Conservation (phyloP, 768 basidiomycete genomes). For the Mycena pura region DNA sequence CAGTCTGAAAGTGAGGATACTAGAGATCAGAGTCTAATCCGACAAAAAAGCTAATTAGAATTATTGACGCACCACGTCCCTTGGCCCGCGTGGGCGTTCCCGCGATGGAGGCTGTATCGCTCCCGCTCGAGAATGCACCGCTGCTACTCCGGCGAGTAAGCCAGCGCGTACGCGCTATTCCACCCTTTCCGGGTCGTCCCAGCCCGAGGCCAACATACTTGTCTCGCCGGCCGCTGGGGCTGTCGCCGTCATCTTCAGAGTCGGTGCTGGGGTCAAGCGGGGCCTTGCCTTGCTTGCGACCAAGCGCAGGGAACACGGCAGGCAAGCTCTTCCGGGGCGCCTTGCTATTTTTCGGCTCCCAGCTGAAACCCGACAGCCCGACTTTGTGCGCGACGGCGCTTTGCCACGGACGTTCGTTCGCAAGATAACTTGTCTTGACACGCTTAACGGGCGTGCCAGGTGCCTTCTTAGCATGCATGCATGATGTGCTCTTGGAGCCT, state of each 20-base stretch:
- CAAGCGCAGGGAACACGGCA: slow-evolving; percentile 64
- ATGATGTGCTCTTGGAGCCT: slow-evolving; percentile 55
- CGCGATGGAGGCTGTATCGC: slow-evolving; percentile 62
- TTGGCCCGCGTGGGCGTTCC: slow-evolving; percentile 70
- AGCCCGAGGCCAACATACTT: slow-evolving; percentile 72
- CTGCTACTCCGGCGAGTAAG: slow-evolving; percentile 81
- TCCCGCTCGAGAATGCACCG: slow-evolving; percentile 80
- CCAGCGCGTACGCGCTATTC: slow-evolving; percentile 58
- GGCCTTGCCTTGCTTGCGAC: slow-evolving; percentile 37
- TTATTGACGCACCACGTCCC: slow-evolving; percentile 49
- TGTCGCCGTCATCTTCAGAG: slow-evolving; percentile 70
- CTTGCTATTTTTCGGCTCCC: slow-evolving; percentile 53
- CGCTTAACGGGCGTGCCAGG: slow-evolving; percentile 88
- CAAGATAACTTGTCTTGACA: slow-evolving; percentile 62
- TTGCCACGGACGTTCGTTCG: slow-evolving; percentile 76
- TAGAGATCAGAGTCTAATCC: slow-evolving; percentile 11
- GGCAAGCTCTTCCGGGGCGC: slow-evolving; percentile 76
- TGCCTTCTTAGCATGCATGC: slow-evolving; percentile 58
- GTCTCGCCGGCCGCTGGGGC: slow-evolving; percentile 63
- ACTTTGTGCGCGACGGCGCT: slow-evolving; percentile 79
- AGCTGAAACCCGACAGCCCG: slow-evolving; percentile 48
- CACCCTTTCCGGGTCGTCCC: slow-evolving; percentile 48
- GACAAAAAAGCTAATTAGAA: slow-evolving; percentile 1
- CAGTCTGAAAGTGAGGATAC: slow-evolving; percentile 49
- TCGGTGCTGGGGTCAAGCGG: slow-evolving; percentile 55